Percentiles rank a stretch among this genome's conserved stretches.
These are phyloP conservation scores for Phytophthora syringae DNA, from an alignment of 352 stramenopile genomes.

Conservation along the genomic window DNA sequence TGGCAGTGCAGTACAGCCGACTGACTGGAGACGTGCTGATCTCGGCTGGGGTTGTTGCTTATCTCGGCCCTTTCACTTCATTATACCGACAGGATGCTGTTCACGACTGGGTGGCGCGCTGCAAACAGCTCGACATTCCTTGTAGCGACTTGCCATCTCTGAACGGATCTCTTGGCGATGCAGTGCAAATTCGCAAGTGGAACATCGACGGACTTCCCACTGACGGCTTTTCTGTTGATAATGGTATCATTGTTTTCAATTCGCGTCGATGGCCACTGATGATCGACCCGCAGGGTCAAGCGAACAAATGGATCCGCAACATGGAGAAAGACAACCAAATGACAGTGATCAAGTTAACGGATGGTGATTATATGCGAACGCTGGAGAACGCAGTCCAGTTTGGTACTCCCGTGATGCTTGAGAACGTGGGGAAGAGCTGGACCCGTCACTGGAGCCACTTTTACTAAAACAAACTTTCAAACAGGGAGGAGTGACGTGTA, in stretches of 20 bases:
- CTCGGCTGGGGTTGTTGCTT: constrained; percentile 92
- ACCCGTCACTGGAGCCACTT: constrained; percentile 93
- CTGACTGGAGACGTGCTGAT: constrained; percentile 94
- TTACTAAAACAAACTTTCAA: constrained; percentile 96
- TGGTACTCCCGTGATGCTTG: constrained; percentile 90
- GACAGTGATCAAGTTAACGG: constrained; percentile 94
- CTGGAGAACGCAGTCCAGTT: constrained; percentile 95
- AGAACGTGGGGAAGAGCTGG: constrained; percentile 94
- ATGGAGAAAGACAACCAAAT: constrained; percentile 93
- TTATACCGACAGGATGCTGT: constrained; percentile 84
- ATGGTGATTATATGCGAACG: constrained; percentile 93
- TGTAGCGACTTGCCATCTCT: constrained; percentile 89
- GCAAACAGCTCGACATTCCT: constrained; percentile 81
- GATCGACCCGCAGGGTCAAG: constrained; percentile 95
- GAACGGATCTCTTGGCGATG: constrained; percentile 89
- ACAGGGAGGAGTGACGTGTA: constrained; percentile 91
- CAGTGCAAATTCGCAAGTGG: constrained; percentile 94
- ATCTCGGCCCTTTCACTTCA: constrained; percentile 94
- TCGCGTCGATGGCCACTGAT: constrained; percentile 94
- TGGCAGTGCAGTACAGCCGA: constrained; percentile 87
- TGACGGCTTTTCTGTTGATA: constrained; percentile 94
- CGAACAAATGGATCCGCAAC: constrained; percentile 96
- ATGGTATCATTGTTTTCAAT: constrained; percentile 96
- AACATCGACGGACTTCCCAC: constrained; percentile 95
- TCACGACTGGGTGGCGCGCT: constrained; percentile 77